phyloP scores from a whole-genome alignment of 2,329 filamentous ascomycete species.

The Pseudogymnoascus verrucosus region DNA sequence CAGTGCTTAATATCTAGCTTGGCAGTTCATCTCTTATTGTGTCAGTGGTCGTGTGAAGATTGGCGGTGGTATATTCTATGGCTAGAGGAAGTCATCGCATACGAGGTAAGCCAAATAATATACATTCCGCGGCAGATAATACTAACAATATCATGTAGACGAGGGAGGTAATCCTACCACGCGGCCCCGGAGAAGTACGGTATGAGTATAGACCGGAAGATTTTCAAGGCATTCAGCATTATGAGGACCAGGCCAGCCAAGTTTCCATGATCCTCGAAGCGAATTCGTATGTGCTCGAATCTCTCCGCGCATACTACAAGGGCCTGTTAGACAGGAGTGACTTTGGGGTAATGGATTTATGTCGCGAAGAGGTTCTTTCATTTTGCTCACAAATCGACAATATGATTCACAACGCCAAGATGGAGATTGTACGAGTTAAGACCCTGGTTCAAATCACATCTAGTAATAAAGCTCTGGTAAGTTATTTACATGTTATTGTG shows the following conservation, averaged over 20 bases:
- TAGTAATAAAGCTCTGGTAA: slow-evolving; percentile 31
- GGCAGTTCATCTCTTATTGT: slow-evolving; percentile 31
- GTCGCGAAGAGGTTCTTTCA: slow-evolving; percentile 20
- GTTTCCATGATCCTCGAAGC: slow-evolving; percentile 31
- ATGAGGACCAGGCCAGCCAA: slow-evolving; percentile 32
- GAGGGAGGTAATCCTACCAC: background rate
- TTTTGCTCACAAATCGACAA: slow-evolving; percentile 28
- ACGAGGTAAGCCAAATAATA: slow-evolving; percentile 20
- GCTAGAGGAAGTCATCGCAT: slow-evolving; percentile 30
- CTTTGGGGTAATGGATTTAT: slow-evolving; percentile 19
- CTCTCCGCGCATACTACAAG: slow-evolving; percentile 26
- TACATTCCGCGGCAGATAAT: slow-evolving; percentile 10
- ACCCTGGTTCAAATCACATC: slow-evolving; percentile 28
- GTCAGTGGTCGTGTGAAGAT: slow-evolving; percentile 34
- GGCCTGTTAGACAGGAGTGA: slow-evolving; percentile 18
- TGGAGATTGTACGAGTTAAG: slow-evolving; percentile 30
- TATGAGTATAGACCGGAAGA: slow-evolving; percentile 20
- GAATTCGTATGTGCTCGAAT: slow-evolving; percentile 32
- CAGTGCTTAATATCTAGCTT: slow-evolving; percentile 32
- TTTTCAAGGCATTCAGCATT: slow-evolving; percentile 31
- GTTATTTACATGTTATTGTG: background rate
- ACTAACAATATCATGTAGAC: background rate
- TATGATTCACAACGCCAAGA: slow-evolving; percentile 30
- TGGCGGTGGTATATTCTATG: slow-evolving; percentile 36
- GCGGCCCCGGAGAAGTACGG: background rate